These are phyloP conservation scores for Trichoderma asperellum DNA, from an alignment of 2,329 filamentous ascomycete species.

Conservation along the genomic window DNA sequence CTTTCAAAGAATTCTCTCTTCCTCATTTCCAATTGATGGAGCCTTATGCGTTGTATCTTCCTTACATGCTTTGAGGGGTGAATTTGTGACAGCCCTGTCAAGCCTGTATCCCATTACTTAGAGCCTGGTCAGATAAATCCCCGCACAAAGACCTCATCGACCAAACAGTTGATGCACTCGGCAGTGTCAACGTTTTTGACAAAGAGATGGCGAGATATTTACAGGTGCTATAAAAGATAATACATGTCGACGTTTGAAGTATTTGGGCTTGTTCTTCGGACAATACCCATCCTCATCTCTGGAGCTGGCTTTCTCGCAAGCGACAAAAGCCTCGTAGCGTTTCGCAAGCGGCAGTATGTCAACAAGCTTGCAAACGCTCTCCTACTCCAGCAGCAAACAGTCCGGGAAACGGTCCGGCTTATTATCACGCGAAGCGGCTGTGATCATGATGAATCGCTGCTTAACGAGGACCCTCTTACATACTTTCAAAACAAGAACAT, in stretches of 20 bases:
- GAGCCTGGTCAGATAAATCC: not conserved
- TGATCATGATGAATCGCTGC: not conserved
- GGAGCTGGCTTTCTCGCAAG: not conserved
- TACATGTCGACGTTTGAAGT: conserved; percentile 22
- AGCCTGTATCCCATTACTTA: not conserved
- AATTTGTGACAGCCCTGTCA: not conserved
- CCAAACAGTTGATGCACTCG: not conserved
- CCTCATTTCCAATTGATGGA: not conserved
- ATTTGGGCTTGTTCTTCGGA: conserved; percentile 14
- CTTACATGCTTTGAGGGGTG: not conserved
- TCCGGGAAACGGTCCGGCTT: not conserved
- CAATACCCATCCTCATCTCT: conserved; percentile 20
- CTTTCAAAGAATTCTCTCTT: not conserved
- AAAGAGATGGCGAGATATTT: no score
- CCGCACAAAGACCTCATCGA: not conserved
- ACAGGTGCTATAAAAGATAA: not conserved
- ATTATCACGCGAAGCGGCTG: conserved; percentile 14
- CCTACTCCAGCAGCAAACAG: conserved; percentile 16
- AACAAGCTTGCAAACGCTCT: conserved; percentile 20
- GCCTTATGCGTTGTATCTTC: not conserved
- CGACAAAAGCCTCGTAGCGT: not conserved
- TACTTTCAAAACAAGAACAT: conserved; percentile 11
- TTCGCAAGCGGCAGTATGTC: conserved; percentile 19
- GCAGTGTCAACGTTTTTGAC: not conserved
- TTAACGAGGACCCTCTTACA: conserved; percentile 5